Evolutionary conservation across 768 basidiomycete species (phyloP).

Genomic region (Calocybe cyanea): DNA sequence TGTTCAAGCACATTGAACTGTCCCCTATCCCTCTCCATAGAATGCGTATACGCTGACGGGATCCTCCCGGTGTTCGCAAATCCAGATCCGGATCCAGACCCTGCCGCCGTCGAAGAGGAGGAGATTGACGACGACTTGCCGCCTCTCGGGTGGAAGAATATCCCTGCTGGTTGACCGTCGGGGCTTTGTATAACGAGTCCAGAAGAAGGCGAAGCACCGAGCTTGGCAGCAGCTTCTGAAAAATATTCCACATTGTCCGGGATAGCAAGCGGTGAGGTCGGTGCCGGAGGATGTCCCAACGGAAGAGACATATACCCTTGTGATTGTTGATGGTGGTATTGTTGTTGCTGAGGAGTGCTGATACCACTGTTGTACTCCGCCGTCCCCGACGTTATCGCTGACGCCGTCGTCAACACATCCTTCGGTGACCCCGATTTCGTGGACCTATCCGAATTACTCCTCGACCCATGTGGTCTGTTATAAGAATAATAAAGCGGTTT

Average conservation of each 20-base stretch:
- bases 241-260: slow-evolving; percentile 80
- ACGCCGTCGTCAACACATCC: no score
- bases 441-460: slow-evolving; percentile 62
- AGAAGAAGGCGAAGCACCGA: slow-evolving; percentile 75
- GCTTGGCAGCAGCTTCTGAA: slow-evolving; percentile 58
- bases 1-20: slow-evolving; percentile 27
- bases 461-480: slow-evolving; percentile 44
- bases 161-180: slow-evolving; percentile 91
- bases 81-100: no score
- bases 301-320: no score
- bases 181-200: slow-evolving; percentile 90
- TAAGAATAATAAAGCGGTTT: slow-evolving; percentile 18
- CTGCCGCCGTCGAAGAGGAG: no score
- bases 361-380: no score
- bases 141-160: slow-evolving; percentile 88
- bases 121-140: slow-evolving; percentile 33
- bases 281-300: no score
- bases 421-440: slow-evolving; percentile 53
- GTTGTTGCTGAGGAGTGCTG: no score
- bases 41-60: no score
- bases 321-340: no score
- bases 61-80: no score
- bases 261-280: slow-evolving; percentile 69
- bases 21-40: slow-evolving; percentile 47
- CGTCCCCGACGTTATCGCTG: no score